Conservation (phyloP, 441 rosid species). For the Kokia cookei region DNA sequence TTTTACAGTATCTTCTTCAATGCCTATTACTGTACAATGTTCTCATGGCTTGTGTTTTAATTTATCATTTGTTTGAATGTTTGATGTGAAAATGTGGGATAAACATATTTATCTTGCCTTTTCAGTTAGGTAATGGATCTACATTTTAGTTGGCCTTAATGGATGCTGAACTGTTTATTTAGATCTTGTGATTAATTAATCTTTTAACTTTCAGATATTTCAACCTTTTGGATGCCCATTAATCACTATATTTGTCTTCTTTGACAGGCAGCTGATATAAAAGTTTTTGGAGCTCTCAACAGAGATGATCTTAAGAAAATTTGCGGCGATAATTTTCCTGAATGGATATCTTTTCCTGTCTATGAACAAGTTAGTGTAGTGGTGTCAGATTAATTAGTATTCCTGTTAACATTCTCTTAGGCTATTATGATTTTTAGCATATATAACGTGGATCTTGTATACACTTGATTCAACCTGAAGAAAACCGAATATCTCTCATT, state of each 20-base stretch:
- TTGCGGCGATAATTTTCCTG: constrained; percentile 91
- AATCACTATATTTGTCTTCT: background rate
- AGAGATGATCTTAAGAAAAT: constrained; percentile 94
- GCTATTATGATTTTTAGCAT: background rate
- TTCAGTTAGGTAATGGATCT: background rate
- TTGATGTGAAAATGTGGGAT: background rate
- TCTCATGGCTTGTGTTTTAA: background rate
- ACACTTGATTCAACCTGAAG: background rate
- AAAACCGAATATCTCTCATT: background rate
- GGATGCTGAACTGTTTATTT: background rate
- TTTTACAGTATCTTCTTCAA: background rate
- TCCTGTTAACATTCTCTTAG: background rate
- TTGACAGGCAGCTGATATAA: constrained; percentile 85
- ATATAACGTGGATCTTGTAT: background rate
- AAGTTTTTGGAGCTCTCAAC: constrained; percentile 74
- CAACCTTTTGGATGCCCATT: background rate
- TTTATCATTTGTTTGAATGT: background rate
- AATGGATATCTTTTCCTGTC: constrained; percentile 94
- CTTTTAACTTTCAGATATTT: background rate
- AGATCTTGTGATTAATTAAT: background rate
- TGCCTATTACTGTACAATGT: background rate
- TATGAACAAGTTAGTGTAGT: constrained; percentile 72
- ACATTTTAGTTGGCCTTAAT: background rate
- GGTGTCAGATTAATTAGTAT: background rate
- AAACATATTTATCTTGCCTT: background rate